These are phyloP conservation scores for Chaetomiaceae sp. DNA, from an alignment of 2,329 filamentous ascomycete genomes.

Conservation along the genomic window DNA sequence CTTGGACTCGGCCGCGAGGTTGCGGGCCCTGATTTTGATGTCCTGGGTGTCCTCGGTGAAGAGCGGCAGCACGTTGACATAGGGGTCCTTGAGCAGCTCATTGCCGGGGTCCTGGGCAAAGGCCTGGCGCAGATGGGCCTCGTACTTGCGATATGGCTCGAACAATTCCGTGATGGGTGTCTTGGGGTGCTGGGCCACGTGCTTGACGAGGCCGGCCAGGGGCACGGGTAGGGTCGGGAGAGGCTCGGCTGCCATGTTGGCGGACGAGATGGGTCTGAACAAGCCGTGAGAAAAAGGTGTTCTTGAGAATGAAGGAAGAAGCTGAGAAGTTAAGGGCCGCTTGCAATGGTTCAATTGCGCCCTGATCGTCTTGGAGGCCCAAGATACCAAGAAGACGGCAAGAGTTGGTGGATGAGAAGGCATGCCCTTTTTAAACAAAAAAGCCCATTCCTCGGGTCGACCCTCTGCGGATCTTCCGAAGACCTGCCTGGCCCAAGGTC, in stretches of 20 bases:
- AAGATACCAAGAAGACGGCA: background rate
- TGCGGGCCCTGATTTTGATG: constrained; percentile 59
- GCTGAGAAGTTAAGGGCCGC: background rate
- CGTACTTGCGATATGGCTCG: constrained; percentile 63
- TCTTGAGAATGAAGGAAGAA: background rate
- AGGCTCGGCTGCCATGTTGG: constrained; percentile 35
- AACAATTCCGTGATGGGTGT: constrained; percentile 55
- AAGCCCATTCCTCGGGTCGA: too few species aligned
- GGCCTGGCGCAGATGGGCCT: constrained; percentile 60
- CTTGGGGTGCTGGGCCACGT: constrained; percentile 52
- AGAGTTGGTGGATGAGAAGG: background rate
- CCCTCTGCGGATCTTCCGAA: too few species aligned
- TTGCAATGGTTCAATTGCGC: background rate
- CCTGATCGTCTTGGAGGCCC: background rate
- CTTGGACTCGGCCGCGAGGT: constrained; percentile 52
- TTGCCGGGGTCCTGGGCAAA: constrained; percentile 66
- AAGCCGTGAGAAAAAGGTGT: background rate
- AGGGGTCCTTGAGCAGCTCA: constrained; percentile 49
- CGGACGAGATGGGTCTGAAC: background rate
- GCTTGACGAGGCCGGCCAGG: constrained; percentile 42
- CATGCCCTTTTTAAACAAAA: background rate
- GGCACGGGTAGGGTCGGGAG: constrained; percentile 46
- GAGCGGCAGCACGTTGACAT: constrained; percentile 62
- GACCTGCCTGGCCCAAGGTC: background rate
- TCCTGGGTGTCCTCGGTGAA: constrained; percentile 54